These are phyloP conservation scores for Cercospora sojina DNA, from an alignment of 2,329 filamentous ascomycete species.

Conservation along the genomic window DNA sequence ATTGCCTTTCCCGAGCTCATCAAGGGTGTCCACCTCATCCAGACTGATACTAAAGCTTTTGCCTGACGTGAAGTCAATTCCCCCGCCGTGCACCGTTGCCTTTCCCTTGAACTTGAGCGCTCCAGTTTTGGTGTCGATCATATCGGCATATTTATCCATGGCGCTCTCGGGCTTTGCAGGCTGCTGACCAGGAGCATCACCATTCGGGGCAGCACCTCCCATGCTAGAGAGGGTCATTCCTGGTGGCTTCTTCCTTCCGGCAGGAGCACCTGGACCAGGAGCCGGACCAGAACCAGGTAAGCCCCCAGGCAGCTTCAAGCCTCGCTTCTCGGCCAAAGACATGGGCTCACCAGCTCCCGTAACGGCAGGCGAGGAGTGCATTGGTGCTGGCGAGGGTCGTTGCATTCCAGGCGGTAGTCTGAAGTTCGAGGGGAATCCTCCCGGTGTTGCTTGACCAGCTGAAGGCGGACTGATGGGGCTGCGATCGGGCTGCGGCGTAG, in stretches of 20 bases:
- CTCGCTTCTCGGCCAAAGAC: constrained; percentile 67
- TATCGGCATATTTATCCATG: constrained; percentile 71
- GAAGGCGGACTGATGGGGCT: constrained; percentile 20
- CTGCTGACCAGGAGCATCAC: constrained; percentile 33
- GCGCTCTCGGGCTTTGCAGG: constrained; percentile 34
- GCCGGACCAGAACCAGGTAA: constrained; percentile 48
- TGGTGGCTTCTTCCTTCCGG: constrained; percentile 43
- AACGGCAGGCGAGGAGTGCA: constrained; percentile 51
- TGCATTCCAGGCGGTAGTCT: constrained; percentile 42
- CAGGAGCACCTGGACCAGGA: constrained; percentile 40
- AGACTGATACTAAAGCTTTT: constrained; percentile 90
- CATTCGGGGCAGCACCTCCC: constrained; percentile 38
- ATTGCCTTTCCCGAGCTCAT: constrained; percentile 95
- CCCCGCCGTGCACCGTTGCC: constrained; percentile 81
- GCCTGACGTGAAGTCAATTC: constrained; percentile 89
- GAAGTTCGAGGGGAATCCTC: constrained; percentile 47
- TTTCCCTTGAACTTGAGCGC: constrained; percentile 92
- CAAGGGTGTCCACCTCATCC: constrained; percentile 89
- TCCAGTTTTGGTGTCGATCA: constrained; percentile 87
- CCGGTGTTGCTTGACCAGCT: constrained; percentile 28
- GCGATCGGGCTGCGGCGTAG: constrained; percentile 31
- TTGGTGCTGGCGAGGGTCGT: constrained; percentile 43
- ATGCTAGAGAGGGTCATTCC: constrained; percentile 48
- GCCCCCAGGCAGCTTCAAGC: constrained; percentile 62
- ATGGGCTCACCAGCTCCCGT: constrained; percentile 46